Conservation (phyloP, 768 basidiomycete species). For the Cubamyces sp. region DNA sequence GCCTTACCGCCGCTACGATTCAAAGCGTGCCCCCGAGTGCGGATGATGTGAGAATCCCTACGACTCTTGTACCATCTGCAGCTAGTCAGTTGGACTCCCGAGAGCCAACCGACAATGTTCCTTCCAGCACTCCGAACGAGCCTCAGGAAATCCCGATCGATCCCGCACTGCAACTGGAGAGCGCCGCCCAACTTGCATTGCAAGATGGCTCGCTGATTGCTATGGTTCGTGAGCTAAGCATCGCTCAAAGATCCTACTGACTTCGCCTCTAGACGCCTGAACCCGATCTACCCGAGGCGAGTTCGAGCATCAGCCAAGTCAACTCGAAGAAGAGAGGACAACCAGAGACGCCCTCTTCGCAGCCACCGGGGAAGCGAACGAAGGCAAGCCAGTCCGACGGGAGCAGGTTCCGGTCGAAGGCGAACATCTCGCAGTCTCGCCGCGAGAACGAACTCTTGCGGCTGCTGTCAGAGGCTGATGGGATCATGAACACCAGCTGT, state of each 20-base stretch:
- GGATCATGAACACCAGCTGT: constrained; percentile 64
- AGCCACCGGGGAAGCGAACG: constrained; percentile 20
- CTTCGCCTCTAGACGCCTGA: constrained; percentile 11
- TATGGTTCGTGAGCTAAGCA: constrained; percentile 8
- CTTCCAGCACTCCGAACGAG: not conserved
- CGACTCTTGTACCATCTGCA: no score
- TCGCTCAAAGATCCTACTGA: not conserved
- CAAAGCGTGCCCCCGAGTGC: no score
- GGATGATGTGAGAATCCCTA: no score
- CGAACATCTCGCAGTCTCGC: constrained; percentile 77
- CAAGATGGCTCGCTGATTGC: constrained; percentile 10
- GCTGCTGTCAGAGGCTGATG: constrained; percentile 66
- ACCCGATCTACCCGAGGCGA: not conserved
- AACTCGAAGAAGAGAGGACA: constrained; percentile 15
- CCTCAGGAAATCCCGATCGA: constrained; percentile 13
- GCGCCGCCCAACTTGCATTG: not conserved
- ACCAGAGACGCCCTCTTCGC: constrained; percentile 10
- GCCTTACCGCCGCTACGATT: no score
- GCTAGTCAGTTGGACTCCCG: no score
- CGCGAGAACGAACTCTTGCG: constrained; percentile 80
- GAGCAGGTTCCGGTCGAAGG: constrained; percentile 38
- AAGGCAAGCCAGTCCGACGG: constrained; percentile 16
- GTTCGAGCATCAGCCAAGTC: not conserved
- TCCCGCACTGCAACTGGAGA: not conserved
- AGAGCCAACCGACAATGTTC: not conserved